Evolutionary conservation across 192 early-diverging fungal species (phyloP), one percentile per base, ranked within the genome.

Genomic region (Oehlia diaphana): DNA sequence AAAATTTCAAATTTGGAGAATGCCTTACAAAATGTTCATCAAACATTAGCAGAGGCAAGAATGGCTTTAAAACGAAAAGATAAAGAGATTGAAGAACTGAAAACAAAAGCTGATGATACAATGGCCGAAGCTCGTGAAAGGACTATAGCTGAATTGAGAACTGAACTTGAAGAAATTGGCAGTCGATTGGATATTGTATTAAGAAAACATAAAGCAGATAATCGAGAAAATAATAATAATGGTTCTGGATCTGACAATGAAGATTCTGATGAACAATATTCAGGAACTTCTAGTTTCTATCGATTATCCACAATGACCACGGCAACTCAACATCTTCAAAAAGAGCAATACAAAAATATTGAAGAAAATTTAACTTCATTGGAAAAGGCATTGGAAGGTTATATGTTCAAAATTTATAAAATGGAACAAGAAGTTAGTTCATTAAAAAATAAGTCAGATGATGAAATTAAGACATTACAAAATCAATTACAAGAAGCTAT

Each of bases 141-240:
- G 35, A 67, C 62, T 0, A 79, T 83, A 33, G 68, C 73, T 23
- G 73, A 83, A 47, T 39, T 85, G 4, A 63, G 80, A 16, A 76
- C 74, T 33, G 82, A 85, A 37, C 33, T 85, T 37, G 80, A 85
- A 76, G 80, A 83, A 67, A 80, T 85, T 42, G 81, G 73, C 42
- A 83, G 67, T 37, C 53, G 80, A 8, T 71, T 85, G 19, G 80
- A 81, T 63, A 72, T 81, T 3, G 61, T 83, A 28, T 53, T 83
- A 4, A 73, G 83, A 62, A 74, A 81, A 49, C 76, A 81, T 26
- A 75, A 78, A 68, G 63, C 35, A 12, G 61, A 35, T 53, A 19
- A 72, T 53, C 62, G 44, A 58, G n/a, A 75, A 33, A 76, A 26
- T 28, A 42, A 39, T 28, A 42, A 39, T 19, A 28, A 13, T 14